phyloP scores from a whole-genome alignment of 345 rosid genomes.

The Salix dunnii region DNA sequence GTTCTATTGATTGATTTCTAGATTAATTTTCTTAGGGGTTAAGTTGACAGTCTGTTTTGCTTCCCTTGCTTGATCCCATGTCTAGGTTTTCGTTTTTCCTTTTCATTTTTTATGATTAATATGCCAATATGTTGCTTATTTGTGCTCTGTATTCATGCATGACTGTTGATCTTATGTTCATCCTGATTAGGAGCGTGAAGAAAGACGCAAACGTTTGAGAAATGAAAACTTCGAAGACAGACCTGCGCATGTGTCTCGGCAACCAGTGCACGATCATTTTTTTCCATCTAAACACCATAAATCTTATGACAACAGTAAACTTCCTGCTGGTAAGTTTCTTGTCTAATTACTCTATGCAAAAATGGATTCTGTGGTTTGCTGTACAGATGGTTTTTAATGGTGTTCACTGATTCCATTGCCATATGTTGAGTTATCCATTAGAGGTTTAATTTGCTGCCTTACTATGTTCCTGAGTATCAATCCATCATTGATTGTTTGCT shows the following conservation, averaged over 20 bases:
- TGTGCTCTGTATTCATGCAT: not conserved
- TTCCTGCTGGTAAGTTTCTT: slow-evolving; percentile 72
- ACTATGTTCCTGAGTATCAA: not conserved
- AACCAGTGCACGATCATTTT: slow-evolving; percentile 42
- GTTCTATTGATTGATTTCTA: no score
- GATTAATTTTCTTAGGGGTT: not conserved
- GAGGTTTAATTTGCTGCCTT: not conserved
- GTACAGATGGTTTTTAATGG: not conserved
- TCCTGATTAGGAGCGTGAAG: slow-evolving; percentile 82
- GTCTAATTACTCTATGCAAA: slow-evolving; percentile 1
- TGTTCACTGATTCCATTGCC: not conserved
- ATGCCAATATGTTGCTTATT: not conserved
- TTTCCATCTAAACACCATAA: slow-evolving; percentile 42
- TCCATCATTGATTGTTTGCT: not conserved
- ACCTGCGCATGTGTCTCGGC: slow-evolving; percentile 49
- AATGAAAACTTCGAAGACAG: slow-evolving; percentile 57
- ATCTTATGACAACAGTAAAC: slow-evolving; percentile 61
- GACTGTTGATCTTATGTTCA: slow-evolving; percentile 11
- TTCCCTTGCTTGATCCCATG: not conserved
- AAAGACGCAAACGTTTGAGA: slow-evolving; percentile 75
- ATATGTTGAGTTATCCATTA: not conserved
- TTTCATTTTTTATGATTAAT: not conserved
- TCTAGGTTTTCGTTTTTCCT: not conserved
- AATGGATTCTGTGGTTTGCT: not conserved
- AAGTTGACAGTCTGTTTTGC: not conserved